phyloP scores from a whole-genome alignment of 176 grass and related monocot species.

The Alopecurus myosuroides region DNA sequence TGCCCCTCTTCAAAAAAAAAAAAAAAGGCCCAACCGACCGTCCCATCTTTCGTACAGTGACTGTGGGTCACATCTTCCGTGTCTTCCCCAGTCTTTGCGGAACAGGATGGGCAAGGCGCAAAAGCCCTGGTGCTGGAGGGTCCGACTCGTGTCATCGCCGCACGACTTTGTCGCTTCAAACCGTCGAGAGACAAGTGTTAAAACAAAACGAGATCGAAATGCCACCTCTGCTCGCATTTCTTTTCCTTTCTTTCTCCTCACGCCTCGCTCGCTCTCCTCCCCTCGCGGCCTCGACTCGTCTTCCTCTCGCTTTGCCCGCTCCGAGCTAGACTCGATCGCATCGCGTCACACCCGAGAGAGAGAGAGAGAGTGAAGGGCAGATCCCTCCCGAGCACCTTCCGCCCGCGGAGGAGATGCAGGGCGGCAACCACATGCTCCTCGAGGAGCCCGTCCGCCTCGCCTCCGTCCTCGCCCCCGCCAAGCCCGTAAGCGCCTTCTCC shows the following conservation, averaged over 20 bases:
- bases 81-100: no score
- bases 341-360: conserved; percentile 1
- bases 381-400: background rate
- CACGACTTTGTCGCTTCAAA: conserved; percentile 29
- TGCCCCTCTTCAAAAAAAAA: no score
- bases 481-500: conserved; percentile 45
- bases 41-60: no score
- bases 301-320: conserved; percentile 6
- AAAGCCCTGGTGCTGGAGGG: no score
- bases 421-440: conserved; percentile 71
- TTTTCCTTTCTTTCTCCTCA: conserved; percentile 12
- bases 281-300: background rate
- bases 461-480: conserved; percentile 58
- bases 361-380: background rate
- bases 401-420: conserved; percentile 44
- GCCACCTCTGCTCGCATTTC: background rate
- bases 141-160: no score
- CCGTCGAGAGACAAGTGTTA: background rate
- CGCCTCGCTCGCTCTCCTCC: background rate
- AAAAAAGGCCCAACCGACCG: no score
- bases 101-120: no score
- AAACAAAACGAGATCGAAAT: background rate
- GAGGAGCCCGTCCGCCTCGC: conserved; percentile 87
- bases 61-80: no score
- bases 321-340: conserved; percentile 13